phyloP scores from a whole-genome alignment of 2,329 filamentous ascomycete species.

The Monosporascus sp. region DNA sequence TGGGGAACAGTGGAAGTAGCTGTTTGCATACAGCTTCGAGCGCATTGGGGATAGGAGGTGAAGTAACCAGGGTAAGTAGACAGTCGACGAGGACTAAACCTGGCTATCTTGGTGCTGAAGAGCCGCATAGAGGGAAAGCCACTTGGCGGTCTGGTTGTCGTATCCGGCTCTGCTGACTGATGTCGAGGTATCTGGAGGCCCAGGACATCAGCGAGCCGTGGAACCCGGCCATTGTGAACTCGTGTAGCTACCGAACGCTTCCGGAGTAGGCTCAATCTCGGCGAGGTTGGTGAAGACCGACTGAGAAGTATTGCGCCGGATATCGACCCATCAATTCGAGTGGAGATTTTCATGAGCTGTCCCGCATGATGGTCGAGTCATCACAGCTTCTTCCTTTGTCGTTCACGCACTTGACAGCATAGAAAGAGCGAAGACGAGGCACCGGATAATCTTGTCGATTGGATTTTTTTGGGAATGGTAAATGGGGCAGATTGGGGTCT shows the following conservation, averaged over 20 bases:
- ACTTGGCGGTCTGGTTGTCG: neutral
- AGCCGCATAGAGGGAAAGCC: conserved; percentile 1
- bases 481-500: neutral
- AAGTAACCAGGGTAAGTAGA: conserved; percentile 14
- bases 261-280: conserved; percentile 12
- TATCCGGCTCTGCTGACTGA: neutral
- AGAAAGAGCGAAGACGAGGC: neutral
- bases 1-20: conserved; percentile 2
- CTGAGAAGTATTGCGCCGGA: conserved; percentile 49
- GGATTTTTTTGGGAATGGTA: neutral
- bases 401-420: neutral
- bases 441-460: neutral
- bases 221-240: conserved; percentile 8
- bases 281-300: conserved; percentile 33
- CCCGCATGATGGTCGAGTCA: conserved; percentile 32
- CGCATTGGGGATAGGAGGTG: conserved; percentile 9
- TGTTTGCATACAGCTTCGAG: conserved; percentile 19
- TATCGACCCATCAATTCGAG: conserved; percentile 55
- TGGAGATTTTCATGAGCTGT: conserved; percentile 55
- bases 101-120: neutral
- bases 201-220: neutral
- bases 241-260: conserved; percentile 3
- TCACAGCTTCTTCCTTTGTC: conserved; percentile 19
- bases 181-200: neutral
- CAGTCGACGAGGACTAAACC: conserved; percentile 12